Evolutionary conservation across 2,329 filamentous ascomycete species (phyloP), one percentile per base, ranked within the genome.

Genomic region (Neoarthrinium moseri): DNA sequence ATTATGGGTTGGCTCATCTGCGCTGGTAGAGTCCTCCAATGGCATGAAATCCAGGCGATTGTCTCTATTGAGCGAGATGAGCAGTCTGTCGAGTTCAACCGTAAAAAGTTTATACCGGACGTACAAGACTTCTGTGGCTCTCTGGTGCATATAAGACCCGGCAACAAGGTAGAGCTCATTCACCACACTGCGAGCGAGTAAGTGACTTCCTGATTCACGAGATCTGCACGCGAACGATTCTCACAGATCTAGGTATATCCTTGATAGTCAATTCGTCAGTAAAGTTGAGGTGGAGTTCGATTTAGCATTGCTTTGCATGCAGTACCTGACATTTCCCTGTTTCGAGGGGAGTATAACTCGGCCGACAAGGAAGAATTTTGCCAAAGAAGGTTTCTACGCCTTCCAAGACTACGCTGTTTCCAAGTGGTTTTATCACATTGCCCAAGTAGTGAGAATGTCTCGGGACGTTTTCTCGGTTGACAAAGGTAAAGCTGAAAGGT

Each of bases 1-100:
- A 55, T 74, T 13, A 55, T 74, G 2, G 60, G 63, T 2, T 73
- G 67, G 68, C 56, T 74, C 11, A 61, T 62, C 4, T 67, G 66
- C 42, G 65, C 69, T 2, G 66, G 63, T 37, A 59, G 71, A 0
- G 59, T 68, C 0, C 54, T 75, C 0, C 66, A 66, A 43, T 65
- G 62, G 63, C 59, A 70, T 42, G 71, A 74, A 46, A 61, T 74
- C 6, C 61, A 71, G 35, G 63, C 64, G 5, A 60, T 64, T 6
- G 51, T 67, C 7, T 57, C 65, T 3, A 57, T 69, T 2, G 35
- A 45, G 11, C n/a, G 39, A 4, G 26, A 50, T 12, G 57, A 21
- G 5, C n/a, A 23, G 2, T 32, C 29, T 5, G 40, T 53, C 2
- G 43, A 41, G 4, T 53, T 59, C 10, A 52, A 65, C 12, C 56